A percentile compares a stretch with the other conserved stretches of the same genome.
phyloP scores from a whole-genome alignment of 1,284 basidiomycete species.

The Leccinum subatratum region DNA sequence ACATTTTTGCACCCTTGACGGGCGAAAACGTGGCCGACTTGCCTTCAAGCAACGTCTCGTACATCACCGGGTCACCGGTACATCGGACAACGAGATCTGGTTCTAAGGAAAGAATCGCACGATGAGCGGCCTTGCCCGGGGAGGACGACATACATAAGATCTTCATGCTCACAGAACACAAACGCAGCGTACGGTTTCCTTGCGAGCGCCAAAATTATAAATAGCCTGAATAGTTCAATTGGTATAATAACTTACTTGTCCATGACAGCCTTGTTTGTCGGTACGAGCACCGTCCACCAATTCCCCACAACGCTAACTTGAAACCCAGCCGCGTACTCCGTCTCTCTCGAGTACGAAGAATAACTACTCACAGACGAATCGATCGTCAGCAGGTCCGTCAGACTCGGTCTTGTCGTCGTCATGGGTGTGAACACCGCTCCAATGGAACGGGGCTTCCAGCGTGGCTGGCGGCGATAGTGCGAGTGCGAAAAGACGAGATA shows the following conservation, averaged over 20 bases:
- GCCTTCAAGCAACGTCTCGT: slow-evolving; percentile 50
- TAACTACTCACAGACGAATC: slow-evolving; percentile 70
- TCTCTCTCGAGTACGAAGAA: slow-evolving; percentile 73
- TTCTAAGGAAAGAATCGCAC: slow-evolving; percentile 7
- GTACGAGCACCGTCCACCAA: slow-evolving; percentile 60
- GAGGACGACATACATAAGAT: not conserved
- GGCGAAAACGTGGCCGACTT: slow-evolving; percentile 51
- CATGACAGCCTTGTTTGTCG: slow-evolving; percentile 80
- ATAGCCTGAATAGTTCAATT: too few relatives aligned
- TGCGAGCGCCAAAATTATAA: slow-evolving; percentile 33
- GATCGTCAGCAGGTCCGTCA: slow-evolving; percentile 71
- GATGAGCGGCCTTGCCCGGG: not conserved
- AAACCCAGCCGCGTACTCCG: slow-evolving; percentile 53
- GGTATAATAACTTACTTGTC: slow-evolving; percentile 16
- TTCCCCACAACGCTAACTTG: slow-evolving; percentile 28
- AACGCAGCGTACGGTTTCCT: slow-evolving; percentile 64
- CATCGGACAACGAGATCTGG: slow-evolving; percentile 30
- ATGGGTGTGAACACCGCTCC: slow-evolving; percentile 19
- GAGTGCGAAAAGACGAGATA: slow-evolving; percentile 29
- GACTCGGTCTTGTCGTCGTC: slow-evolving; percentile 38
- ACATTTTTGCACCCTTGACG: slow-evolving; percentile 26
- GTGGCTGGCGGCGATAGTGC: slow-evolving; percentile 22
- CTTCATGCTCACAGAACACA: not conserved
- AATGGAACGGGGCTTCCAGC: slow-evolving; percentile 1
- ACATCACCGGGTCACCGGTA: slow-evolving; percentile 31